Conservation (phyloP, 1,284 basidiomycete genomes). For the Microbotryomycetes sp. region DNA sequence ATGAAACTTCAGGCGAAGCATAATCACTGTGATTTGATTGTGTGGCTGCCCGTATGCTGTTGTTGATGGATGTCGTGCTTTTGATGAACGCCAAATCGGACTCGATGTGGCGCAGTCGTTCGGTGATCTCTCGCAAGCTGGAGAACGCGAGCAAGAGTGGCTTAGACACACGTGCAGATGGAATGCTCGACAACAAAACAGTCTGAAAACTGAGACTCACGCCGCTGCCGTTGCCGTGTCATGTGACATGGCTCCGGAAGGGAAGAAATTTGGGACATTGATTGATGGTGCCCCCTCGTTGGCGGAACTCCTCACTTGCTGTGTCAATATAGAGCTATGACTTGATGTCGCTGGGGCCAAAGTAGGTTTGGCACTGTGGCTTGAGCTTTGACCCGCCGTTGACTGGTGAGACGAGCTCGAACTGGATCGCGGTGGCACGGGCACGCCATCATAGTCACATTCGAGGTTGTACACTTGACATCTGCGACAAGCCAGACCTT, state of each 20-base stretch:
- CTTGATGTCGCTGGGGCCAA: no score
- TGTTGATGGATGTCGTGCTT: neutral
- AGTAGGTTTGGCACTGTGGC: neutral
- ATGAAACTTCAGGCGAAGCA: neutral
- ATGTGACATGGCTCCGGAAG: neutral
- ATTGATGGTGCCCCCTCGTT: neutral
- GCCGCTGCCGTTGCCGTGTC: neutral
- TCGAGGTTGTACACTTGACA: constrained; percentile 21
- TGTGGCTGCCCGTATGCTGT: neutral
- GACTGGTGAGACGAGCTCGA: neutral
- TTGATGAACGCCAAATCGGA: constrained; percentile 8
- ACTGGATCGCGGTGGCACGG: neutral
- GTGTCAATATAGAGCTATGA: no score
- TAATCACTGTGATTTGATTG: neutral
- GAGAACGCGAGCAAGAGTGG: neutral
- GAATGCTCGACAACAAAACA: neutral
- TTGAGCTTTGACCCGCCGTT: neutral
- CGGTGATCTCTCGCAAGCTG: constrained; percentile 23
- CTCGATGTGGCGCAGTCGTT: constrained; percentile 19
- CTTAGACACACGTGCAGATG: neutral
- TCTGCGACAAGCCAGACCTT: constrained; percentile 8
- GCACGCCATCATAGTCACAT: constrained; percentile 1
- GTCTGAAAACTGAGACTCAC: neutral
- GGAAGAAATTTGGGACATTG: neutral
- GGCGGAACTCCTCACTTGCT: no score